Conservation (phyloP, 2,329 filamentous ascomycete species). For the Ophiostoma triangulosporum region DNA sequence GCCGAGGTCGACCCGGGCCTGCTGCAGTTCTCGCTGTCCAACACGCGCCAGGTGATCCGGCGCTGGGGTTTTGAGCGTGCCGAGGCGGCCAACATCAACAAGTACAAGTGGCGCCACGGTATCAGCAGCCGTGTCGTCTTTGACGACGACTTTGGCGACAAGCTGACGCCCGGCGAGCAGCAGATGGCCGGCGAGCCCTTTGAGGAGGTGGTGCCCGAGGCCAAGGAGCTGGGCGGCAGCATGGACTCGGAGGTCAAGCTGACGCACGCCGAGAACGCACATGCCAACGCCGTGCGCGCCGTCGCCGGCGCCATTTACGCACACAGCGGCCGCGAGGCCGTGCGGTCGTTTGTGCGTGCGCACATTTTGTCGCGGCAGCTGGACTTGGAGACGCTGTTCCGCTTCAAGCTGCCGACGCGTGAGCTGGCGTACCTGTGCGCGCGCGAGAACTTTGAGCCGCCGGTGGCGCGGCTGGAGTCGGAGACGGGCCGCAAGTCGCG, state of each 20-base stretch:
- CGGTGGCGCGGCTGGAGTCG: conserved; percentile 73
- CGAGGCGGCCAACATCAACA: conserved; percentile 31
- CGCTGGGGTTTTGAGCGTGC: conserved; percentile 39
- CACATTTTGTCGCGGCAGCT: conserved; percentile 75
- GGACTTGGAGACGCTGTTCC: conserved; percentile 64
- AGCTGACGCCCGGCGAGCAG: conserved; percentile 14
- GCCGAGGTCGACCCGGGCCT: conserved; percentile 84
- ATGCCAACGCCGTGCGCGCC: conserved; percentile 65
- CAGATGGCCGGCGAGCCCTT: conserved; percentile 9
- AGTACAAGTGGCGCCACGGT: conserved; percentile 49
- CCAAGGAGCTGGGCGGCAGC: conserved; percentile 6
- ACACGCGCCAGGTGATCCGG: conserved; percentile 30
- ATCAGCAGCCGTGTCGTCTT: conserved; percentile 66
- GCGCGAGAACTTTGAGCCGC: conserved; percentile 76
- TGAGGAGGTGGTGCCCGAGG: conserved; percentile 3
- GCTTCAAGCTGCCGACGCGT: conserved; percentile 69
- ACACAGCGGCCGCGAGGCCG: conserved; percentile 65
- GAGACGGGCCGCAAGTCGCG: conserved; percentile 80
- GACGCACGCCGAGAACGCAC: conserved; percentile 21
- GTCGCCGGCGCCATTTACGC: conserved; percentile 75
- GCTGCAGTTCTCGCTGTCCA: conserved; percentile 58
- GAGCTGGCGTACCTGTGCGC: conserved; percentile 75
- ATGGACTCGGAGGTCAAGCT: conserved; percentile 16
- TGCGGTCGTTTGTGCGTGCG: conserved; percentile 67
- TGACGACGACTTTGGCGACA: conserved; percentile 74